Evolutionary conservation across 495 filamentous ascomycete species (phyloP), one percentile per base, ranked within the genome.

Genomic region (Penicillium crystallinum): DNA sequence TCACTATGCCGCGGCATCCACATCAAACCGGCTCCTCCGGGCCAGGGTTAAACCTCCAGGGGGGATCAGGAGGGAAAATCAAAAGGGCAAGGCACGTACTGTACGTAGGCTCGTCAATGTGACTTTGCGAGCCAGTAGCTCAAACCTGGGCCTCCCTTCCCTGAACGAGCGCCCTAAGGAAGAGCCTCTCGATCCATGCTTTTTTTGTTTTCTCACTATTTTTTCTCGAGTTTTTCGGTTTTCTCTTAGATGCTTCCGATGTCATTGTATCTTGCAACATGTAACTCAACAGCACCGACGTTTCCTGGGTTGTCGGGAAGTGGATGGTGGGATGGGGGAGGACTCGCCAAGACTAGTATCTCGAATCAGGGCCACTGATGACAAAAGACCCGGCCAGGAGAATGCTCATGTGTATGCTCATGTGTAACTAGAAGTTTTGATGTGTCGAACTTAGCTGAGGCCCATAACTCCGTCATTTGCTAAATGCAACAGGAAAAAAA

Each of bases 361-460:
- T 41, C 51, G 51, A 42, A 69, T 68, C 66, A 70, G 64, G 64
- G 61, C 49, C 67, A 49, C 56, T 59, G 62, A 56, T 41, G 54
- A 48, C 51, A 64, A 62, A 36, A 54, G 48, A 60, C 35, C 47
- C 50, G 52, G 58, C 49, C 47, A 58, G 46, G 31, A 34, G 52
- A 60, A 62, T 52, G 56, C 55, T 59, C 56, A 65, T 59, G 49
- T 56, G 53, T 63, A 62, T 52, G 56, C 55, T 59, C 56, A 65
- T 59, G 49, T 56, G 53, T 63, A 55, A 60, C 61, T 63, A 65
- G 60, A 69, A 65, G 48, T 67, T 59, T 60, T 54, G 25, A 34
- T 68, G 63, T 58, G 67, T 70, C 71, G 66, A 68, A 75, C 72
- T 75, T 75, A 75, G 72, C 72, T 75, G 71, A 63, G 61, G 51